phyloP scores from a whole-genome alignment of 805 yeast genomes.

The Kluyveromyces lactis region DNA sequence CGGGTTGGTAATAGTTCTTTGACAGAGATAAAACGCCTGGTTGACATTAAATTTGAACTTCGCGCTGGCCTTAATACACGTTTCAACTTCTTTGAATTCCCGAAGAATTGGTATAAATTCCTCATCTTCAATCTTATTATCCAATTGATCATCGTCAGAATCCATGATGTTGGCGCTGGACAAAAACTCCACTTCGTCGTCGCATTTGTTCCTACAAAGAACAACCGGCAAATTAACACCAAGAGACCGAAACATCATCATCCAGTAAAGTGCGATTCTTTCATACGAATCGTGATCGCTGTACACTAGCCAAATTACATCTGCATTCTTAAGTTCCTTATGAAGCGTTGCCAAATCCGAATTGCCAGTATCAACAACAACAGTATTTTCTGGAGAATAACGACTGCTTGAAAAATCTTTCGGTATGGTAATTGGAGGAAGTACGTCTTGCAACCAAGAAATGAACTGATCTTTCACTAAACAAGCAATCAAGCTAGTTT shows the following conservation, averaged over 20 bases:
- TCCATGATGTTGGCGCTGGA: slow-evolving; percentile 8
- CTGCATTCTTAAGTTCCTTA: slow-evolving; percentile 71
- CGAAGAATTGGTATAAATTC: slow-evolving; percentile 80
- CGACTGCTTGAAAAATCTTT: slow-evolving; percentile 53
- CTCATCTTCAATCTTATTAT: slow-evolving; percentile 50
- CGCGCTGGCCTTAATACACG: slow-evolving; percentile 85
- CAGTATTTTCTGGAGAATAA: slow-evolving; percentile 55
- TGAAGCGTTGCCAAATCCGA: slow-evolving; percentile 55
- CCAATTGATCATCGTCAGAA: slow-evolving; percentile 15
- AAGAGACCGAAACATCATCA: slow-evolving; percentile 83
- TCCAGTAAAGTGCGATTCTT: slow-evolving; percentile 86
- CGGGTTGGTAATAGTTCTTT: slow-evolving; percentile 87
- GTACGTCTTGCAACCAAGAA: slow-evolving; percentile 63
- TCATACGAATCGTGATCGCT: slow-evolving; percentile 93
- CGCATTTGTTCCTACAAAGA: slow-evolving; percentile 77
- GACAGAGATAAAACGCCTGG: slow-evolving; percentile 81
- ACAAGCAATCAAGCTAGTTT: slow-evolving; percentile 69
- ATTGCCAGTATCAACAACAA: slow-evolving; percentile 73
- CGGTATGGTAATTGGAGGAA: slow-evolving; percentile 83
- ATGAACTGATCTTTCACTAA: slow-evolving; percentile 76
- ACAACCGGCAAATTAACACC: slow-evolving; percentile 95
- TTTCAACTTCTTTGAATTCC: slow-evolving; percentile 90
- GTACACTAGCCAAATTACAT: slow-evolving; percentile 91
- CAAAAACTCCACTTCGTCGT: slow-evolving; percentile 23
- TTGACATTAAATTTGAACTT: slow-evolving; percentile 75